phyloP scores from a whole-genome alignment of 2,329 filamentous ascomycete genomes.

The Septoria linicola region DNA sequence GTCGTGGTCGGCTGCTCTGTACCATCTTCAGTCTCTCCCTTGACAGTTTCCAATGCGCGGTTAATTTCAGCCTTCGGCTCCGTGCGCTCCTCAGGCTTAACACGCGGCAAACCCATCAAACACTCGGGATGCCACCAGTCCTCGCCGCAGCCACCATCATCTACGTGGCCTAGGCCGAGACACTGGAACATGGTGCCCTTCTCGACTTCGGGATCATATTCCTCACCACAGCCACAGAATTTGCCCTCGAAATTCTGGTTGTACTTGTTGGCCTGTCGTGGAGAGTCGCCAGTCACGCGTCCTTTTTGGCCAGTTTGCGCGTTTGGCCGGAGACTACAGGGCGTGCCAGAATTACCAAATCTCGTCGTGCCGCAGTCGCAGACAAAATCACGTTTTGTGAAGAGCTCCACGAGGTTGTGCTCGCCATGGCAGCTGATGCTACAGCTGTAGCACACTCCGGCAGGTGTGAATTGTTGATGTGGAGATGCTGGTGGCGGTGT shows the following conservation, averaged over 20 bases:
- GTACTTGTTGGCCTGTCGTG: constrained; percentile 76
- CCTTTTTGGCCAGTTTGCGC: constrained; percentile 72
- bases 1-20: constrained; percentile 23
- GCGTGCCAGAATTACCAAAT: constrained; percentile 61
- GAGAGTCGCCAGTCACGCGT: constrained; percentile 70
- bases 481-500: constrained; percentile 70
- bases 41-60: constrained; percentile 30
- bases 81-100: constrained; percentile 50
- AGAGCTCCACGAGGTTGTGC: constrained; percentile 91
- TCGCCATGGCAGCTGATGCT: constrained; percentile 96
- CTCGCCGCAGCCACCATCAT: constrained; percentile 87
- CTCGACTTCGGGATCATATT: constrained; percentile 85
- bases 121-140: constrained; percentile 98
- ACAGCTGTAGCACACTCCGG: constrained; percentile 93
- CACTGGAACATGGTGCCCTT: constrained; percentile 99
- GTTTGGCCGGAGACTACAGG: constrained; percentile 75
- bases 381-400: constrained; percentile 90
- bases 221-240: constrained; percentile 85
- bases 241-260: constrained; percentile 93
- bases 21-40: constrained; percentile 38
- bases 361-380: constrained; percentile 94
- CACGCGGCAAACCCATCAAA: constrained; percentile 73
- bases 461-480: constrained; percentile 65
- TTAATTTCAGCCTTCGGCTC: constrained; percentile 27
- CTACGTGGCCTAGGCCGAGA: constrained; percentile 73